These are phyloP conservation scores for Emmonsia crescens DNA, from an alignment of 2,329 filamentous ascomycete genomes.

Conservation along the genomic window DNA sequence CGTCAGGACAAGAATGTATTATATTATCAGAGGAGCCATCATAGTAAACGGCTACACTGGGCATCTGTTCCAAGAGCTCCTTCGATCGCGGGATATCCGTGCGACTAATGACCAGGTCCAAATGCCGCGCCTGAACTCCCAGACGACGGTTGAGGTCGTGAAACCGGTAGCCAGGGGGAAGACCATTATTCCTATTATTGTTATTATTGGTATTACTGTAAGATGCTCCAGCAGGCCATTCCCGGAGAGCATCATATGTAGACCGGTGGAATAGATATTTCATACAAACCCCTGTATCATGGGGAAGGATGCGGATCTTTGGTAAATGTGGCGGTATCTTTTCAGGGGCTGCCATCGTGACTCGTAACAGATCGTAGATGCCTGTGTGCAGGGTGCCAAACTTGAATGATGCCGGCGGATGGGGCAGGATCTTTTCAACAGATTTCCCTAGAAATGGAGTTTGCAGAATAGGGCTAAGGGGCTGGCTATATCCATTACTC, in stretches of 20 bases:
- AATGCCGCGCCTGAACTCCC: constrained; percentile 22
- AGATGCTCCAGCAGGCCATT: neutral
- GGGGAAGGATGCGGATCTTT: constrained; percentile 17
- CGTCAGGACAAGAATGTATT: neutral
- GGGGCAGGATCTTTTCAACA: constrained; percentile 17
- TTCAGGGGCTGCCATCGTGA: constrained; percentile 12
- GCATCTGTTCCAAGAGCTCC: constrained; percentile 22
- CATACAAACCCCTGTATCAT: constrained; percentile 22
- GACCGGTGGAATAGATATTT: constrained; percentile 28
- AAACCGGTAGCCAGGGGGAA: constrained; percentile 26
- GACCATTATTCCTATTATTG: constrained; percentile 1
- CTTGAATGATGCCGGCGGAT: constrained; percentile 23
- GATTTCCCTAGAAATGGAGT: neutral
- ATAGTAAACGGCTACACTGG: constrained; percentile 27
- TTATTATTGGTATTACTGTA: neutral
- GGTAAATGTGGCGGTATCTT: constrained; percentile 14
- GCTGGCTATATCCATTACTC: neutral
- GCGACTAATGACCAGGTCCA: constrained; percentile 29
- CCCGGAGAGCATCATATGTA: constrained; percentile 8
- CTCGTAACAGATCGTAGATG: constrained; percentile 20
- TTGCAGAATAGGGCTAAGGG: neutral
- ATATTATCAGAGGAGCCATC: constrained; percentile 1
- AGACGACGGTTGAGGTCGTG: constrained; percentile 16
- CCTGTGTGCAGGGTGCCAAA: constrained; percentile 29
- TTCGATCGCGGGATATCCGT: constrained; percentile 30